phyloP scores from a whole-genome alignment of 179 eudicot species.

The Amaranthus tricolor region DNA sequence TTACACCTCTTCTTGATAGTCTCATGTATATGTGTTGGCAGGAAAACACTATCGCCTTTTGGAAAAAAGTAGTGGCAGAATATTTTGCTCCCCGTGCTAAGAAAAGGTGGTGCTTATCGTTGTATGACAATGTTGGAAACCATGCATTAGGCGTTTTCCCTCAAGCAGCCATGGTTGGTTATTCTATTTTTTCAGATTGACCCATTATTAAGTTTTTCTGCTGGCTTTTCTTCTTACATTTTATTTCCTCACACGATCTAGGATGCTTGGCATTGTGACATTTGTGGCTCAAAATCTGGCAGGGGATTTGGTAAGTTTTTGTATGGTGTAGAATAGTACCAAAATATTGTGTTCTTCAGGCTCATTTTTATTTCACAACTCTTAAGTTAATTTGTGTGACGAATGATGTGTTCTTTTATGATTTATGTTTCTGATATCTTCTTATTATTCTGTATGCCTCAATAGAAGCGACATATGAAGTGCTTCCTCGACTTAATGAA shows the following conservation, averaged over 20 bases:
- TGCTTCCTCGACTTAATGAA: conserved; percentile 88
- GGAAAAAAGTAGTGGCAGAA: conserved; percentile 92
- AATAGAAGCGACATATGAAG: conserved; percentile 95
- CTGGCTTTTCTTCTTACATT: conserved; percentile 8
- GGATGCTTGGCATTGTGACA: conserved; percentile 99
- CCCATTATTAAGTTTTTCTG: background rate
- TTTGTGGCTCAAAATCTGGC: conserved; percentile 94
- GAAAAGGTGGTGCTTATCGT: conserved; percentile 96
- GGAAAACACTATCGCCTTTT: conserved; percentile 83
- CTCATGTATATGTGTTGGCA: conserved; percentile 29
- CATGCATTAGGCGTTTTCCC: conserved; percentile 88
- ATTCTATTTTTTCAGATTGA: background rate
- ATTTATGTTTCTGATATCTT: conserved; percentile 7
- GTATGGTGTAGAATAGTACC: background rate
- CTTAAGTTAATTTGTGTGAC: background rate
- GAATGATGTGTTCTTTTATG: background rate
- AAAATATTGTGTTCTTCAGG: background rate
- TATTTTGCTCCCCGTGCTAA: conserved; percentile 90
- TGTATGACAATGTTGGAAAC: conserved; percentile 79
- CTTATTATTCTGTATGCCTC: conserved; percentile 13
- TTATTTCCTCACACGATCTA: conserved; percentile 26
- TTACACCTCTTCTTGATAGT: background rate
- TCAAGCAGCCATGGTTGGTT: conserved; percentile 80
- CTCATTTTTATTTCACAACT: background rate
- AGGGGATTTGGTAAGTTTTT: conserved; percentile 81